A percentile compares a stretch with the other conserved stretches of the same genome.
These are phyloP conservation scores for Fistulifera solaris DNA, from an alignment of 108 stramenopile genomes.

Conservation along the genomic window DNA sequence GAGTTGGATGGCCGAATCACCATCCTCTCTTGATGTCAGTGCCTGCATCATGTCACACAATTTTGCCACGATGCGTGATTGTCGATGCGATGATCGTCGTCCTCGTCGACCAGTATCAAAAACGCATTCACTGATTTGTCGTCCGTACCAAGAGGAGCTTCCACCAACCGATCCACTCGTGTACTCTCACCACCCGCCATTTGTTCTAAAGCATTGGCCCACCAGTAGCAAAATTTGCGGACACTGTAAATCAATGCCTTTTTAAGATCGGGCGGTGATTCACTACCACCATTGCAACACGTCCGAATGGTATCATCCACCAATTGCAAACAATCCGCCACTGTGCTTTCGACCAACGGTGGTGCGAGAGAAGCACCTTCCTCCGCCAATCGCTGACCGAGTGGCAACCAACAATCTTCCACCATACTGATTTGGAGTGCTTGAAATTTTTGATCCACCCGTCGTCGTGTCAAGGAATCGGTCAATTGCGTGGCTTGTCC, in stretches of 20 bases:
- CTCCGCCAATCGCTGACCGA: constrained; percentile 21
- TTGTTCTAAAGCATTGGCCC: constrained; percentile 56
- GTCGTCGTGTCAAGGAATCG: constrained; percentile 56
- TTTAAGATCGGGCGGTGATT: constrained; percentile 31
- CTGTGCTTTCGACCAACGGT: constrained; percentile 52
- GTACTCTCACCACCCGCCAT: constrained; percentile 60
- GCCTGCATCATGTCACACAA: not conserved
- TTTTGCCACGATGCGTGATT: too few relatives aligned
- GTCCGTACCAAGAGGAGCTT: constrained; percentile 5
- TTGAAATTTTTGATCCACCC: constrained; percentile 62
- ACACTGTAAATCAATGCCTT: constrained; percentile 60
- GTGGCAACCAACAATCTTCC: constrained; percentile 57
- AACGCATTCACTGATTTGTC: not conserved
- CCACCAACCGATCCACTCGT: constrained; percentile 22
- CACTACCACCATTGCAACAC: constrained; percentile 9
- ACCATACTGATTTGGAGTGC: constrained; percentile 41
- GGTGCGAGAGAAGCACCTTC: constrained; percentile 8
- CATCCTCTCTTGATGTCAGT: not conserved
- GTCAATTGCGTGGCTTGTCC: constrained; percentile 60
- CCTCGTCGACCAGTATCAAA: constrained; percentile 15
- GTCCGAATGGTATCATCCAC: constrained; percentile 68
- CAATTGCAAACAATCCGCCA: constrained; percentile 73
- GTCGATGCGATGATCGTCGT: constrained; percentile 6
- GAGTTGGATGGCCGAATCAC: constrained; percentile 16
- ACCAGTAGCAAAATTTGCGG: constrained; percentile 56